Evolutionary conservation across 495 filamentous ascomycete genomes (phyloP).

Genomic region (Amorphotheca resinae): DNA sequence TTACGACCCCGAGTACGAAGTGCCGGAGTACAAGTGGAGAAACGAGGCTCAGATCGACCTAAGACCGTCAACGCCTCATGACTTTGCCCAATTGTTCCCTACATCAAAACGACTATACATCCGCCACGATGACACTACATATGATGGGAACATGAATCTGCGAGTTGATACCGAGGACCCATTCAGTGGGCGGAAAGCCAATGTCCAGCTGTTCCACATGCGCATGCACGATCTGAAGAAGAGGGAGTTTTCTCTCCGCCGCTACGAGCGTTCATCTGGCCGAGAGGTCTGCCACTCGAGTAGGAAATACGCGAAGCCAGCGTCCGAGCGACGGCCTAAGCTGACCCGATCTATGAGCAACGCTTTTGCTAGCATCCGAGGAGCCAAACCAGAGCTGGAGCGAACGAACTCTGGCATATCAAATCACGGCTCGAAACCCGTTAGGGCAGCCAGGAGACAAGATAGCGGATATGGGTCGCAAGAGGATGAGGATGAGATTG

Average conservation of each 20-base stretch:
- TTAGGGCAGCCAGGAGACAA: constrained; percentile 25
- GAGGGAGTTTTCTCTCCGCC: constrained; percentile 79
- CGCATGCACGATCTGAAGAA: constrained; percentile 87
- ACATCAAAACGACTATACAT: constrained; percentile 69
- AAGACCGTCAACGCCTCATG: constrained; percentile 62
- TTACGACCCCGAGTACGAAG: constrained; percentile 30
- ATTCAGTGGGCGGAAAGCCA: constrained; percentile 33
- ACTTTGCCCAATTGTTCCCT: constrained; percentile 82
- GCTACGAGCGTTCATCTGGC: constrained; percentile 87
- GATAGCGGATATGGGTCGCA: constrained; percentile 48
- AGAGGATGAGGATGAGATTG: constrained; percentile 32
- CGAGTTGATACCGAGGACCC: constrained; percentile 62
- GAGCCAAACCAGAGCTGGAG: constrained; percentile 39
- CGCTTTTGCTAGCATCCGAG: constrained; percentile 50
- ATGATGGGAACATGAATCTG: constrained; percentile 96
- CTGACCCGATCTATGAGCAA: constrained; percentile 63
- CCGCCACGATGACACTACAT: constrained; percentile 80
- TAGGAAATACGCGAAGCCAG: constrained; percentile 42
- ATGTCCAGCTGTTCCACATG: constrained; percentile 83
- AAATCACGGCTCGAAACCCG: constrained; percentile 27
- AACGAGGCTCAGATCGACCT: constrained; percentile 49
- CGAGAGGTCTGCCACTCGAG: constrained; percentile 85
- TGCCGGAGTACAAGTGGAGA: constrained; percentile 50
- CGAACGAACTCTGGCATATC: constrained; percentile 34
- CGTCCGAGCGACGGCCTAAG: constrained; percentile 34